Conservation (phyloP, 2,329 filamentous ascomycete species). For the Alternaria sp. region DNA sequence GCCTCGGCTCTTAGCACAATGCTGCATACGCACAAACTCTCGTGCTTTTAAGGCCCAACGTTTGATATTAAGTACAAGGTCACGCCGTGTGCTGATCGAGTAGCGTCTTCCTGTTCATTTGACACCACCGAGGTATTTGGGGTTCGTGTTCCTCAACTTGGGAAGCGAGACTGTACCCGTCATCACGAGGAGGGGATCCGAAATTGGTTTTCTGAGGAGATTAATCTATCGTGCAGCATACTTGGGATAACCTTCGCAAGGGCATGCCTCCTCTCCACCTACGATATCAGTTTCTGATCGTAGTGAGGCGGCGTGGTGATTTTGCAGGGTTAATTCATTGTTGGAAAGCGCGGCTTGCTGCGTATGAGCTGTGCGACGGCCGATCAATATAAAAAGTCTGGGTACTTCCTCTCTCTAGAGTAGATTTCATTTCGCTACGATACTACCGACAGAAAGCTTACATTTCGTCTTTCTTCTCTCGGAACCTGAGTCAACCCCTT, state of each 20-base stretch:
- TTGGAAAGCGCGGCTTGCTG: neutral
- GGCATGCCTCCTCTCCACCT: neutral
- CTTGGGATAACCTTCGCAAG: neutral
- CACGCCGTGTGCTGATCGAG: neutral
- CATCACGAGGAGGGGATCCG: slow-evolving; percentile 14
- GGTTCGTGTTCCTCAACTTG: neutral
- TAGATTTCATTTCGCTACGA: neutral
- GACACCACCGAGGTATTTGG: neutral
- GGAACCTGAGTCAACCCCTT: neutral
- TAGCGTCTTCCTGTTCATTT: neutral
- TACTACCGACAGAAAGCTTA: neutral
- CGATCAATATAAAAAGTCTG: neutral
- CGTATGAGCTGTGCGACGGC: neutral
- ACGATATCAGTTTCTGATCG: neutral
- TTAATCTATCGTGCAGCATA: slow-evolving; percentile 5
- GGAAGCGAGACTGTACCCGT: neutral
- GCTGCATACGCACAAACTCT: neutral
- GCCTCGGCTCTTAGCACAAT: neutral
- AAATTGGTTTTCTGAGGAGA: slow-evolving; percentile 10
- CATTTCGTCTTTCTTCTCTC: slow-evolving; percentile 4
- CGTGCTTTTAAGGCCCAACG: neutral
- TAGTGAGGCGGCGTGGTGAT: neutral
- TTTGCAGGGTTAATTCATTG: neutral
- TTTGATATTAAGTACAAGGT: slow-evolving; percentile 10
- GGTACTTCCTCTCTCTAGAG: neutral